Percentiles rank a stretch among this genome's conserved stretches.
Evolutionary conservation across 345 rosid species (phyloP).

Genomic region (Ceriops tagal): DNA sequence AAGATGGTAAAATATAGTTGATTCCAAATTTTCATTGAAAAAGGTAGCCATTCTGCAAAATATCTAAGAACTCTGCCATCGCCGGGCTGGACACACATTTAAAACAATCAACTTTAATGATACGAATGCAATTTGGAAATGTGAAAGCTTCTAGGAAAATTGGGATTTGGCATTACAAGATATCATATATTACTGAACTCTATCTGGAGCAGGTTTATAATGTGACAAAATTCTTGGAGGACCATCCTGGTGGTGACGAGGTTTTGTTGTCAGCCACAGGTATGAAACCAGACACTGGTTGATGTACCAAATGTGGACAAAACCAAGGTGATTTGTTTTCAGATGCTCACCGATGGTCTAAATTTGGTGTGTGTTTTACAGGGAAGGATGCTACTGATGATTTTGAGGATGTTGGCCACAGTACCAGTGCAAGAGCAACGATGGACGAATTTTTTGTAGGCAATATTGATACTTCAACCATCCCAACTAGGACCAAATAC

Average conservation of each 20-base stretch:
- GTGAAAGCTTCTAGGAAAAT: background rate
- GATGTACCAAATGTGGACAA: background rate
- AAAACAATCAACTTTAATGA: too few species aligned
- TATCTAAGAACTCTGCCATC: too few species aligned
- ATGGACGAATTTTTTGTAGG: constrained; percentile 79
- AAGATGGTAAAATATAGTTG: too few species aligned
- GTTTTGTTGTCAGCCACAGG: constrained; percentile 28
- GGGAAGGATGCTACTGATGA: constrained; percentile 95
- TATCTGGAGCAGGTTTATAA: constrained; percentile 19
- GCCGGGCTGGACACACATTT: too few species aligned
- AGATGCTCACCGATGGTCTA: background rate
- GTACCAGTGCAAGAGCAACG: constrained; percentile 73
- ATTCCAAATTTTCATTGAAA: too few species aligned
- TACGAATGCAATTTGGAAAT: too few species aligned
- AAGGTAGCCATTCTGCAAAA: too few species aligned
- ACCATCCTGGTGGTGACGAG: constrained; percentile 32
- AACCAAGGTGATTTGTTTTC: background rate
- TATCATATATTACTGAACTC: background rate
- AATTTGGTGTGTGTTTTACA: constrained; percentile 18
- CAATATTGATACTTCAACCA: constrained; percentile 58
- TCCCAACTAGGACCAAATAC: constrained; percentile 50
- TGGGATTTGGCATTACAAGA: background rate
- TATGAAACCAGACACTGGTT: background rate
- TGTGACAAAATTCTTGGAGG: constrained; percentile 28
- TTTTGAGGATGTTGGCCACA: constrained; percentile 93